A percentile compares a stretch with the other conserved stretches of the same genome.
phyloP scores from a whole-genome alignment of 768 basidiomycete genomes.

The Leccinum incarnatum region DNA sequence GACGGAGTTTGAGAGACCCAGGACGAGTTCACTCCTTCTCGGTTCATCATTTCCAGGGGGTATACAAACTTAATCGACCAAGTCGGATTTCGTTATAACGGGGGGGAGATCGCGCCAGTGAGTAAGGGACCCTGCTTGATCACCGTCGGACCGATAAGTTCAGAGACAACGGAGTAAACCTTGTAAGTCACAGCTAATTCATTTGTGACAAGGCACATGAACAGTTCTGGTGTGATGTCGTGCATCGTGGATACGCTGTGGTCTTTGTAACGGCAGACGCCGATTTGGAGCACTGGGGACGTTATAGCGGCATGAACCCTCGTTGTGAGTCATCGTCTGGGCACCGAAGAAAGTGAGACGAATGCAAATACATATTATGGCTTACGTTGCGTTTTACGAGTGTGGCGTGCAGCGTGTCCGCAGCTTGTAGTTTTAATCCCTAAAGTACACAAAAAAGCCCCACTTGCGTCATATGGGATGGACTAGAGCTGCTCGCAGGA shows the following conservation, averaged over 20 bases:
- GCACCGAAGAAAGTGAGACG: neutral
- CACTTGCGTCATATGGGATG: neutral
- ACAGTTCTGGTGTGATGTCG: neutral
- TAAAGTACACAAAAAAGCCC: neutral
- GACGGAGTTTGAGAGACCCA: slow-evolving; percentile 8
- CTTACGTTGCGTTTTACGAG: neutral
- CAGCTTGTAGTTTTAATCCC: neutral
- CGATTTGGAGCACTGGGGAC: neutral
- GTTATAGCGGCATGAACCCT: neutral
- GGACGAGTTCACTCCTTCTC: neutral
- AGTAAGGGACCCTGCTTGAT: slow-evolving; percentile 1
- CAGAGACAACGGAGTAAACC: neutral
- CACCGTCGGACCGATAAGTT: neutral
- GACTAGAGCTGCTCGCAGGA: neutral
- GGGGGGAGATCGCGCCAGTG: slow-evolving; percentile 9
- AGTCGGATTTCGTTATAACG: neutral
- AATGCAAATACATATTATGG: neutral
- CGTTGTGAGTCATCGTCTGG: neutral
- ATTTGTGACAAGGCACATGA: neutral
- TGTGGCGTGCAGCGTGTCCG: neutral
- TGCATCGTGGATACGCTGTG: neutral
- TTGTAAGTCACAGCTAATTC: neutral
- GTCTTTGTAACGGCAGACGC: neutral
- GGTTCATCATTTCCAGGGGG: neutral
- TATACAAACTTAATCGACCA: neutral